Conservation (phyloP, 371 early-diverging fungal species). For the Modicella reniformis region DNA sequence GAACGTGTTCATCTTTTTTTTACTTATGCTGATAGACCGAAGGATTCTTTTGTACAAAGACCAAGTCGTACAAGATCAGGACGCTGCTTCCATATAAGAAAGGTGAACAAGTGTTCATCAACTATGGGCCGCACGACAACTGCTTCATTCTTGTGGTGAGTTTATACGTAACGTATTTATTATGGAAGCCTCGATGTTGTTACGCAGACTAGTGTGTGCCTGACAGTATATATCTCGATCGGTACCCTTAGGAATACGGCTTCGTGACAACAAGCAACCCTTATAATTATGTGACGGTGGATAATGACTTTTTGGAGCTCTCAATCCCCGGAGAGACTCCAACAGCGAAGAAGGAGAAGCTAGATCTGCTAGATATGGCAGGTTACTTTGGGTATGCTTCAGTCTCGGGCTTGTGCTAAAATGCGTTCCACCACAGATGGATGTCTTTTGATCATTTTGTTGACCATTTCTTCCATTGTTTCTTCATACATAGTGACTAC, state of each 20-base stretch:
- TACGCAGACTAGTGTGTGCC: not conserved
- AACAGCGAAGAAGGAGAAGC: slow-evolving; percentile 55
- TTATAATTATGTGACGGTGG: slow-evolving; percentile 63
- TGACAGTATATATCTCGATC: not conserved
- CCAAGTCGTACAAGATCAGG: slow-evolving; percentile 65
- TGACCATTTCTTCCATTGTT: not conserved
- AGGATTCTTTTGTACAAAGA: slow-evolving; percentile 61
- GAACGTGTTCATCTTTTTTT: not conserved
- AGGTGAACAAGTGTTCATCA: slow-evolving; percentile 69
- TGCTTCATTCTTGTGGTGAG: slow-evolving; percentile 61
- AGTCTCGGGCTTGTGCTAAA: not conserved
- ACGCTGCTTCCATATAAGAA: slow-evolving; percentile 64
- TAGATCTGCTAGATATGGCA: slow-evolving; percentile 58
- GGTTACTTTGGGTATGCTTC: slow-evolving; percentile 55
- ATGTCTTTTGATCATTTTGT: not conserved
- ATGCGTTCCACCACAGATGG: not conserved
- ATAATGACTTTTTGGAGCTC: slow-evolving; percentile 59
- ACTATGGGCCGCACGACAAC: slow-evolving; percentile 71
- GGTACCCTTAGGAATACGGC: slow-evolving; percentile 59
- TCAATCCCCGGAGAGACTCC: slow-evolving; percentile 57
- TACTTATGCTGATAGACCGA: slow-evolving; percentile 55
- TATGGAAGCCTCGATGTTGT: not conserved
- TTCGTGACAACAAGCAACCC: slow-evolving; percentile 63
- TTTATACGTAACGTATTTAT: not conserved
- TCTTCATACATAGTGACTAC: slow-evolving; percentile 57